phyloP scores from a whole-genome alignment of 2,329 filamentous ascomycete species.

The Ophiostoma montium region DNA sequence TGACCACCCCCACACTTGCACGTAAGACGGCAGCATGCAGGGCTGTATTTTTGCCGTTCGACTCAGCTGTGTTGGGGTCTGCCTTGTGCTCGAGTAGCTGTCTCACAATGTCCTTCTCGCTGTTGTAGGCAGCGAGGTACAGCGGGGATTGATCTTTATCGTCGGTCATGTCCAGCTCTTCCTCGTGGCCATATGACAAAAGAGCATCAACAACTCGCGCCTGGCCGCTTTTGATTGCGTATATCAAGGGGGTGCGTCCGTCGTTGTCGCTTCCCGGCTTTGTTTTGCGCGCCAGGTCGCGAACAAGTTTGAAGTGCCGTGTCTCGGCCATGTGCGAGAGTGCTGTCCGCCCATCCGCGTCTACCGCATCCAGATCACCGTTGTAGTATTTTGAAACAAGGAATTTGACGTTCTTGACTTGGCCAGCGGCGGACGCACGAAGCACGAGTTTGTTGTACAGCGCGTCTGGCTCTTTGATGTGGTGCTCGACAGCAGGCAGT shows the following conservation, averaged over 20 bases:
- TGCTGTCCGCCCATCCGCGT: background rate
- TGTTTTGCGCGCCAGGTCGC: background rate
- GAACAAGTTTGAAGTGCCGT: background rate
- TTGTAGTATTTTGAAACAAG: background rate
- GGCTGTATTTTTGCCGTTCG: background rate
- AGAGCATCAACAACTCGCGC: background rate
- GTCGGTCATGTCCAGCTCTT: background rate
- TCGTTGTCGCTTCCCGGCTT: background rate
- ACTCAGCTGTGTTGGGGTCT: background rate
- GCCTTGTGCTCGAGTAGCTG: background rate
- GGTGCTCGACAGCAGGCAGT: background rate
- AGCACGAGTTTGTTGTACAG: background rate
- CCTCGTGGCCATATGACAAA: background rate
- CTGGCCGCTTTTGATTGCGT: background rate
- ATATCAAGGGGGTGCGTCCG: background rate
- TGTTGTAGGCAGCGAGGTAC: background rate
- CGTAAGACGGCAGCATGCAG: background rate
- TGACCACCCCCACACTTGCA: background rate
- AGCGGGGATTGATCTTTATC: background rate
- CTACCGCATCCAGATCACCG: background rate
- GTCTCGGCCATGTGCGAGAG: background rate
- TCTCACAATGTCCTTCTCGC: background rate
- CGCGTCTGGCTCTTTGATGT: background rate
- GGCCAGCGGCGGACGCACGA: background rate
- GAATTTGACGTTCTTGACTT: background rate